Base-by-base conservation (phyloP, 805 yeast species). In the Saccharomycopsis sp. region DNA sequence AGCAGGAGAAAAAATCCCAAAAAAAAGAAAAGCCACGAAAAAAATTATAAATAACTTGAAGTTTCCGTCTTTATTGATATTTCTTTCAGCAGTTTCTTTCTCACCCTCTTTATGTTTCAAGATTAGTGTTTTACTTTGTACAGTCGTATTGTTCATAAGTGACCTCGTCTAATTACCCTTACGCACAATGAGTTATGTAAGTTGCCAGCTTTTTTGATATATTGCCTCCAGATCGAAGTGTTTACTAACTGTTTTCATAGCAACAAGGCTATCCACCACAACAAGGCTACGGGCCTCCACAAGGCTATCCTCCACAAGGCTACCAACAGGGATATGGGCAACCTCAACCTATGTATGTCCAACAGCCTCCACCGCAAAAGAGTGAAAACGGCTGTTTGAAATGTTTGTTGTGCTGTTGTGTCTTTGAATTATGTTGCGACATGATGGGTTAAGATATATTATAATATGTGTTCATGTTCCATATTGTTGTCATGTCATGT, bases 361-460 rank as follows among this genome's bases (percentile, higher is more conserved):
- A 60, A 48, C 63, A 60, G 48, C 59, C 62, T 8, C 62, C 62
- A 40, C 58, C 62, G n/a, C 34, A 52, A 18, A 37, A 58, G 1
- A 41, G 44, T 20, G 34, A 55, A 29, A 60, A 58, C 51, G 54
- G 61, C 9, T 60, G 63, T 48, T 58, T 60, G 57, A 60, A 60
- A 41, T 57, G 63, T 53, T 60, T 60, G 58, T 58, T 60, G 40
- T 60, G 63, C 21, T 44, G 48, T 44, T 60, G 63, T 55, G 51
- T 60, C 52, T 60, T 60, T 37, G 63, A 60, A 48, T 55, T 60
- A 44, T 60, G 63, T 24, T 60, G 63, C 47, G 61, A 60, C 24
- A 60, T 60, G 63, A 58, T 60, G 61, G 62, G 46, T 37, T 60
- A 60, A 29, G 37, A 29, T 29, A 5, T 29, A 29, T 29, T 18